Evolutionary conservation across 2,329 filamentous ascomycete genomes (phyloP), one percentile per base, ranked within the genome.

Genomic region (Alternaria brassicicola): DNA sequence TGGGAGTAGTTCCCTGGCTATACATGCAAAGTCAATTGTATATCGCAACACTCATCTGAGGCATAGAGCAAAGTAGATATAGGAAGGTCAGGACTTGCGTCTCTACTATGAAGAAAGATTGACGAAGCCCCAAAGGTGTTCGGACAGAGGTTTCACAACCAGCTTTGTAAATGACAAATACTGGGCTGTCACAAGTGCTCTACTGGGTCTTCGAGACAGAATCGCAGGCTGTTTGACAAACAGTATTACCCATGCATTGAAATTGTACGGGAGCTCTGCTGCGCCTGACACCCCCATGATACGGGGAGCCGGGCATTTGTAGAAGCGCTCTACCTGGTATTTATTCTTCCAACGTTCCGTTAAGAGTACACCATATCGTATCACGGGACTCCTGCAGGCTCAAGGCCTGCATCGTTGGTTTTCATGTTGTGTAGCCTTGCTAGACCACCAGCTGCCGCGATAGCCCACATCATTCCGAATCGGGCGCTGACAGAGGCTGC

Each of bases 271-370:
- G 43, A 47, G 30, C 43, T 5, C 43, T 25, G 28, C 23, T 30
- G 15, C 30, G 19, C 43, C 43, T 13, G 19, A 47, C 19, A 15
- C 19, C 19, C 19, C 1, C 43, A 33, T 25, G 19, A 7, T 23
- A 7, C 5, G 5, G 25, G 15, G 25, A 43, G 53, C 15, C 23
- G 36, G 47, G 35, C 53, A 55, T 48, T n/a, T 19, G 21, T 23
- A n/a, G 19, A 19, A 33, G 47, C 35, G 28, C 28, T n/a, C 50
- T 15, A 52, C 8, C n/a, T 52, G 47, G 47, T 36, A 45, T 64
- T 76, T 63, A 61, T 62, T 80, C 64, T 80, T 64, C 78, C 79
- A 80, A 78, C 79, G 78, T 78, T 80, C 79, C 78, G 79, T 81
- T 81, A 78, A 78, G 75, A 74, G 71, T 63, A 66, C 71, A 55